These are phyloP conservation scores for Aureobasidium leucospermi DNA, from an alignment of 2,329 filamentous ascomycete species.

Conservation along the genomic window DNA sequence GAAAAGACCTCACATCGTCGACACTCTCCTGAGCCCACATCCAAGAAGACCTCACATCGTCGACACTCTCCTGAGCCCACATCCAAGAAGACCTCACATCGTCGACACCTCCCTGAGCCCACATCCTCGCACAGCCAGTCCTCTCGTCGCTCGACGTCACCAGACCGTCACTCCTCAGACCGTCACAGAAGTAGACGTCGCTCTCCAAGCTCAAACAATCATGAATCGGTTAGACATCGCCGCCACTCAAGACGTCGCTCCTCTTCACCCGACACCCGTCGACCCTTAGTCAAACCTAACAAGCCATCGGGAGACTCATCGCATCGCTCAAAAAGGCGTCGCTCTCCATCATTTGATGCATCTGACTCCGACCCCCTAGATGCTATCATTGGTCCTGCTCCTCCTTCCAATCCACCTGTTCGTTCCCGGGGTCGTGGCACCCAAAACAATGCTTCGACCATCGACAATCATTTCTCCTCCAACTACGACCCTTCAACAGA, in stretches of 20 bases:
- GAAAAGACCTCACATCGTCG: background rate
- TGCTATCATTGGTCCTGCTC: constrained; percentile 65
- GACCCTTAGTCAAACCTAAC: background rate
- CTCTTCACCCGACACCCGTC: background rate
- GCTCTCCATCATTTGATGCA: constrained; percentile 8
- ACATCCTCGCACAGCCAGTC: background rate
- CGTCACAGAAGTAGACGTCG: background rate
- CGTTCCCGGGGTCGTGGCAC: constrained; percentile 65
- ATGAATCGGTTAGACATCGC: background rate
- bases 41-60: background rate
- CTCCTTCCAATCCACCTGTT: constrained; percentile 40
- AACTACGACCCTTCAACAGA: constrained; percentile 52
- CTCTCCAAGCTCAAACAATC: background rate
- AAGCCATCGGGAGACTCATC: background rate
- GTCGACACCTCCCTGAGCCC: no score
- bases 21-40: background rate
- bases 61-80: no score
- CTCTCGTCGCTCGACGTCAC: background rate
- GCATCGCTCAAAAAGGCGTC: background rate
- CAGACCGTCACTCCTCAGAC: background rate
- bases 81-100: background rate
- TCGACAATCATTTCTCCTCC: constrained; percentile 72
- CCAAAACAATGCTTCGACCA: constrained; percentile 50
- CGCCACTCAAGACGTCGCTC: constrained; percentile 1
- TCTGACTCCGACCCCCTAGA: constrained; percentile 64